These are phyloP conservation scores for Colletotrichum graminicola DNA, from an alignment of 2,329 filamentous ascomycete species.

Conservation along the genomic window DNA sequence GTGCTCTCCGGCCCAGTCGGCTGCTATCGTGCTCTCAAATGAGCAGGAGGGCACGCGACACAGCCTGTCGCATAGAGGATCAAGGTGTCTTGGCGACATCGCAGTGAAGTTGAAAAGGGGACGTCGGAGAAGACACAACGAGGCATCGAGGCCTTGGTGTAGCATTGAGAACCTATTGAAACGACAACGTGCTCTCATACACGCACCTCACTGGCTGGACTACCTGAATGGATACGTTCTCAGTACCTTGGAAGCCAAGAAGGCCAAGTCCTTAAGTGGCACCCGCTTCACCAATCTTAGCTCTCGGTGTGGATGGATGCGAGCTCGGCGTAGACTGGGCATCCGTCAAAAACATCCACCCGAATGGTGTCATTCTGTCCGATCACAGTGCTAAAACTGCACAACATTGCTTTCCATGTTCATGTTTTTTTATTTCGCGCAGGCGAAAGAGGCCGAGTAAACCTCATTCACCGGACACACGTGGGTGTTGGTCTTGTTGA, in stretches of 20 bases:
- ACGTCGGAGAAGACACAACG: background rate
- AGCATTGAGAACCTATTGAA: slow-evolving; percentile 19
- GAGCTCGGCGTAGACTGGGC: slow-evolving; percentile 39
- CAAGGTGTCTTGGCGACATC: slow-evolving; percentile 29
- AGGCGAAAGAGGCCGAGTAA: background rate
- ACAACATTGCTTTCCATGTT: background rate
- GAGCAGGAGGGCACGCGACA: slow-evolving; percentile 39
- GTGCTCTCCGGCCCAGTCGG: slow-evolving; percentile 31
- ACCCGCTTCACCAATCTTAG: slow-evolving; percentile 32
- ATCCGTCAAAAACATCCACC: slow-evolving; percentile 37
- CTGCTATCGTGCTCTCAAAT: slow-evolving; percentile 32
- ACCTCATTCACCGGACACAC: background rate
- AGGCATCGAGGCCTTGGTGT: background rate
- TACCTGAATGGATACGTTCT: slow-evolving; percentile 15
- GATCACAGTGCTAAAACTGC: background rate
- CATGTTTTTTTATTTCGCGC: background rate
- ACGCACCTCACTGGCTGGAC: slow-evolving; percentile 22
- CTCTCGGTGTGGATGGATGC: slow-evolving; percentile 25
- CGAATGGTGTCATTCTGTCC: background rate
- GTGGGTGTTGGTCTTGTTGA: background rate
- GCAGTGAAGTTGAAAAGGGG: background rate
- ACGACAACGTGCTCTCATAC: slow-evolving; percentile 31
- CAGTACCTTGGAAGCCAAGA: slow-evolving; percentile 39
- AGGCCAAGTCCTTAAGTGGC: slow-evolving; percentile 31
- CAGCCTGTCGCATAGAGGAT: slow-evolving; percentile 4